A percentile compares a stretch with the other conserved stretches of the same genome.
Conservation (phyloP, 2,329 filamentous ascomycete genomes). For the Elsinoe perseae region DNA sequence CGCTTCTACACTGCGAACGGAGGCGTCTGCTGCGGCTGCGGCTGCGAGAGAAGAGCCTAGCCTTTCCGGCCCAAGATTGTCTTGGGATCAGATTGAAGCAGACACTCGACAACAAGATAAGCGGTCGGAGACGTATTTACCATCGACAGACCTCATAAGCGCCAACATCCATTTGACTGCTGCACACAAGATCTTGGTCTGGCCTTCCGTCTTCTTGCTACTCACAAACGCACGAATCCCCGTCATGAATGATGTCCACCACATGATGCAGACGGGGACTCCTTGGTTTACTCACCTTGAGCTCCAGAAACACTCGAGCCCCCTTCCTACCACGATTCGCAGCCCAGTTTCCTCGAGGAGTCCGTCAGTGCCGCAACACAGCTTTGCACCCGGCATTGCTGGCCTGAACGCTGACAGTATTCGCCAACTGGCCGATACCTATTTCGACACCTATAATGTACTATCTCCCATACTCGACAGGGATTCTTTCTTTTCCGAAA, state of each 20-base stretch:
- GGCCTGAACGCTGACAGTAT: conserved; percentile 44
- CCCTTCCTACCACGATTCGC: conserved; percentile 25
- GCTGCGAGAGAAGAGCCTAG: neutral
- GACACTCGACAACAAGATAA: neutral
- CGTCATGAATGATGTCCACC: conserved; percentile 29
- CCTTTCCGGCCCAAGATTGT: neutral
- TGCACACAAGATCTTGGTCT: conserved; percentile 47
- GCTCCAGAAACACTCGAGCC: conserved; percentile 26
- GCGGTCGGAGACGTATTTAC: conserved; percentile 1
- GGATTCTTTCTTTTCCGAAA: conserved; percentile 45
- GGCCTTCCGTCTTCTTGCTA: conserved; percentile 34
- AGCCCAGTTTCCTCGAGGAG: conserved; percentile 24
- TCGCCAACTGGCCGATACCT: conserved; percentile 45
- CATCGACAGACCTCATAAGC: neutral
- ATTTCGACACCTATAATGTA: conserved; percentile 54
- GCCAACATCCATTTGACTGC: conserved; percentile 29
- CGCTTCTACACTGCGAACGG: neutral
- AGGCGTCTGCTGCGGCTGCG: too few species aligned
- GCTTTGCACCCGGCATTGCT: conserved; percentile 26
- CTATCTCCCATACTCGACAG: conserved; percentile 52
- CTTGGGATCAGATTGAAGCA: neutral
- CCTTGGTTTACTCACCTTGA: conserved; percentile 34
- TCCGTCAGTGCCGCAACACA: conserved; percentile 13
- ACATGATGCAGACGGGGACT: conserved; percentile 32
- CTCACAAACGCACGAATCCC: conserved; percentile 30